Base-by-base conservation (phyloP, 352 stramenopile species). In the Sclerospora graminicola region DNA sequence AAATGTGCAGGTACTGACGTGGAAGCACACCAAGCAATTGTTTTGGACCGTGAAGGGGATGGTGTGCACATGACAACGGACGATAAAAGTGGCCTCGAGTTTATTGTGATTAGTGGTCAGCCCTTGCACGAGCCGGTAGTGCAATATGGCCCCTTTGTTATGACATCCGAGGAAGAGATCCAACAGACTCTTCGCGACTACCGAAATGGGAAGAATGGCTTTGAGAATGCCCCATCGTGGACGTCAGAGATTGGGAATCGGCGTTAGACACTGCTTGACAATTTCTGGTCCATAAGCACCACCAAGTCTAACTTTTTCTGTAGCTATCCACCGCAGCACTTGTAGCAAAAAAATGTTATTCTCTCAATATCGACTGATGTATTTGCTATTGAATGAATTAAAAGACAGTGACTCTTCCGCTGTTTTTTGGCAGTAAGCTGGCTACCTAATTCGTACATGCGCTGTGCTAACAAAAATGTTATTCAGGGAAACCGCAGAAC, bases 141-240 rank as follows among this genome's bases (percentile, higher is more conserved):
- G 26, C 73, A 82, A 43, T 74, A 88, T 35, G 75, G 75, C 9
- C 72, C 75, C 15, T 87, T 84, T 33, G 72, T 87, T 40, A 87
- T 87, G 72, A 83, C 53, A 23, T 80, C 63, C 23, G 39, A 66
- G 20, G 49, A 46, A 1, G 68, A 82, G 40, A 82, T 84, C 19
- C 64, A 65, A 8, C 51, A 80, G 48, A 75, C 66, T 4, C 69
- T 83, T 24, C 48, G 50, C 4, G 69, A 84, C 52, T 84, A 70
- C 46, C 60, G 78, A 23, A 54, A 48, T 13, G 65, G 68, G 16
- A 54, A 51, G 32, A 86, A 86, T 36, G 70, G 74, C 10, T 86
- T 86, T 48, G 74, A 86, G 45, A 75, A 74, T 24, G 74, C 74
- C 2, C 54, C 54, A 2, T 49, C 56, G 33, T 87, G 74, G 74